Conservation (phyloP, 2,329 filamentous ascomycete species). For the Pseudogymnoascus sp. region DNA sequence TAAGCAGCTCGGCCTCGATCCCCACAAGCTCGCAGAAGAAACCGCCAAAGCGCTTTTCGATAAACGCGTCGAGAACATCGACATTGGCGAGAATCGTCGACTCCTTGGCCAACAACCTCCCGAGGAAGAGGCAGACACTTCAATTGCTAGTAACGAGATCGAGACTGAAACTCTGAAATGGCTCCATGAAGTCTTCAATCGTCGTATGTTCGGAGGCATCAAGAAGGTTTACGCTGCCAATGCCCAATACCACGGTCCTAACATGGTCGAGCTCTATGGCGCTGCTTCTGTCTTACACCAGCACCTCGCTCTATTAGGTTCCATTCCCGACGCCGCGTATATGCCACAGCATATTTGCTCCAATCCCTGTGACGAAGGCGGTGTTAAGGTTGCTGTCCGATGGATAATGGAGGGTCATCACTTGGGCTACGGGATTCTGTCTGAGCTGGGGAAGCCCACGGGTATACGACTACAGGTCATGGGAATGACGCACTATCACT, state of each 20-base stretch:
- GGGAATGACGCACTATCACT: constrained; percentile 11
- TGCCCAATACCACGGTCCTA: constrained; percentile 7
- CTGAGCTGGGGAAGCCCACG: constrained; percentile 7
- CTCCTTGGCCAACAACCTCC: background rate
- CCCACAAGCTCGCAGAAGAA: background rate
- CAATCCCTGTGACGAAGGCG: constrained; percentile 9
- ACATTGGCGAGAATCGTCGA: constrained; percentile 11
- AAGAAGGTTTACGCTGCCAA: constrained; percentile 5
- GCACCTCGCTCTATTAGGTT: constrained; percentile 1
- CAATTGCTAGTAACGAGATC: constrained; percentile 9
- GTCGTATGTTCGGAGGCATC: constrained; percentile 5
- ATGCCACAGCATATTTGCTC: constrained; percentile 9
- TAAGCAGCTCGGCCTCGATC: constrained; percentile 6
- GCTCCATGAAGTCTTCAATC: constrained; percentile 2
- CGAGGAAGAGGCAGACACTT: background rate
- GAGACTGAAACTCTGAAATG: background rate
- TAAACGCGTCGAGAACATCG: background rate
- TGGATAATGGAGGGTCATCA: constrained; percentile 10
- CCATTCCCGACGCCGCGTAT: constrained; percentile 4
- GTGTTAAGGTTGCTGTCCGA: constrained; percentile 10
- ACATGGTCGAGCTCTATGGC: constrained; percentile 11
- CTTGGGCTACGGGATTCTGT: background rate
- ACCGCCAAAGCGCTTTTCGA: constrained; percentile 4
- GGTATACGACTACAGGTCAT: constrained; percentile 8
- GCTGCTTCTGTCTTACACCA: constrained; percentile 6